A percentile compares a stretch with the other conserved stretches of the same genome.
Evolutionary conservation across 2,329 filamentous ascomycete species (phyloP).

Genomic region (Talaromyces islandicus): DNA sequence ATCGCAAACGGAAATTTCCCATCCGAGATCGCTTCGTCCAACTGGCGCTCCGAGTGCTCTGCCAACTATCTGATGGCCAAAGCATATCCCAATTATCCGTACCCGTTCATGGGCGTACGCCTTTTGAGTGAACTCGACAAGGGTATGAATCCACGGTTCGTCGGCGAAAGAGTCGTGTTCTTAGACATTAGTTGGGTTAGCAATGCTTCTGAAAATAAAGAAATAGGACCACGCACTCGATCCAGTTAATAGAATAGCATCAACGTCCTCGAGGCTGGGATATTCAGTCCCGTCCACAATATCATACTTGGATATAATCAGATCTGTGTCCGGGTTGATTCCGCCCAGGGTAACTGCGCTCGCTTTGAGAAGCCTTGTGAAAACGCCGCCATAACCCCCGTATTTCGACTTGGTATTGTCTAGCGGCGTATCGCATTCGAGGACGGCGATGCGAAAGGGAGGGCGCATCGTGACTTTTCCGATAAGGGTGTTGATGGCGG

Average conservation of each 20-base stretch:
- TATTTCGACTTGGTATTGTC: slow-evolving; percentile 59
- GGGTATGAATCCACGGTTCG: slow-evolving; percentile 67
- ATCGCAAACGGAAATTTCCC: slow-evolving; percentile 73
- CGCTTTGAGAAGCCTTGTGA: slow-evolving; percentile 53
- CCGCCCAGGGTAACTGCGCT: slow-evolving; percentile 44
- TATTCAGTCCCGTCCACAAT: slow-evolving; percentile 64
- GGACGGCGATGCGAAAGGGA: slow-evolving; percentile 71
- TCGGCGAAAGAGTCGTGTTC: slow-evolving; percentile 69
- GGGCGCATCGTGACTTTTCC: slow-evolving; percentile 25
- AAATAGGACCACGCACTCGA: slow-evolving; percentile 43
- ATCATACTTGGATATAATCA: slow-evolving; percentile 63
- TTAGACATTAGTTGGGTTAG: slow-evolving; percentile 20
- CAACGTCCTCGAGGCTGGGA: slow-evolving; percentile 66
- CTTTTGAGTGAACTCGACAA: slow-evolving; percentile 62
- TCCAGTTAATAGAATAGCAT: slow-evolving; percentile 78
- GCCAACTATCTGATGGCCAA: slow-evolving; percentile 79
- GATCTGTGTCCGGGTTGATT: slow-evolving; percentile 26
- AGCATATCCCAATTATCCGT: slow-evolving; percentile 74
- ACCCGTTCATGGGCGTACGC: slow-evolving; percentile 58
- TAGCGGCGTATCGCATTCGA: slow-evolving; percentile 79
- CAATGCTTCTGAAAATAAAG: background rate
- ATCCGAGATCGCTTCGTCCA: slow-evolving; percentile 60
- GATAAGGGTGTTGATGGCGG: slow-evolving; percentile 30
- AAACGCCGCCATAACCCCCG: slow-evolving; percentile 67
- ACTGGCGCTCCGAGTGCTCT: slow-evolving; percentile 65